These are phyloP conservation scores for Pichia cactophila DNA, from an alignment of 1,139 yeast genomes.

Conservation along the genomic window DNA sequence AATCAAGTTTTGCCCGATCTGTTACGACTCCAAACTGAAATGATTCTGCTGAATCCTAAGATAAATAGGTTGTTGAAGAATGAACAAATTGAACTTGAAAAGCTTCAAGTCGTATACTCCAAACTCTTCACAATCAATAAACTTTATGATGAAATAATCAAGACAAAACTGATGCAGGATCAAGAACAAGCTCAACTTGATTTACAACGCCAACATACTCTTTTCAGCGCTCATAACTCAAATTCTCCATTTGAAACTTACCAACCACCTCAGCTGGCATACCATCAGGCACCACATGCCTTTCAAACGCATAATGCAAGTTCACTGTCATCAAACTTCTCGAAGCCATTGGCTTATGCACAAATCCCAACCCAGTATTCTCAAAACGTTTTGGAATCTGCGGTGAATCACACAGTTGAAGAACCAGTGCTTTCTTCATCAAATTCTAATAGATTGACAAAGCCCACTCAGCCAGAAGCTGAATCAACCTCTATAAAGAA, in stretches of 20 bases:
- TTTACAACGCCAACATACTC: not conserved
- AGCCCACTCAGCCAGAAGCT: not conserved
- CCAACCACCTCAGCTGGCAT: constrained; percentile 8
- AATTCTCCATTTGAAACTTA: not conserved
- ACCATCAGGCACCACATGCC: constrained; percentile 4
- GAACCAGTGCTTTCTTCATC: not conserved
- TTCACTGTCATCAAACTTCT: not conserved
- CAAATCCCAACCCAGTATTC: not conserved
- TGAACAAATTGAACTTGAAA: constrained; percentile 61
- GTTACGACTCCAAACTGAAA: constrained; percentile 56
- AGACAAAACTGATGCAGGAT: constrained; percentile 45
- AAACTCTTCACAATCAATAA: constrained; percentile 74
- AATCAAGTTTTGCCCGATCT: constrained; percentile 50
- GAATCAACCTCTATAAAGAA: not conserved
- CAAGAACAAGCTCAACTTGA: constrained; percentile 7
- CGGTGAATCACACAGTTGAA: not conserved
- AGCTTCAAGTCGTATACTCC: constrained; percentile 68
- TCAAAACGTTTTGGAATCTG: not conserved
- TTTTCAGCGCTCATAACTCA: not conserved
- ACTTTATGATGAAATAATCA: constrained; percentile 72
- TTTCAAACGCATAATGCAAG: constrained; percentile 4
- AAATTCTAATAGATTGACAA: no score
- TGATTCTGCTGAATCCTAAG: constrained; percentile 66
- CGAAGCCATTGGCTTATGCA: not conserved
- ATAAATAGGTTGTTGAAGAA: constrained; percentile 58